A percentile compares a stretch with the other conserved stretches of the same genome.
Conservation (phyloP, 768 basidiomycete genomes). For the Tricholoma flavovirens region DNA sequence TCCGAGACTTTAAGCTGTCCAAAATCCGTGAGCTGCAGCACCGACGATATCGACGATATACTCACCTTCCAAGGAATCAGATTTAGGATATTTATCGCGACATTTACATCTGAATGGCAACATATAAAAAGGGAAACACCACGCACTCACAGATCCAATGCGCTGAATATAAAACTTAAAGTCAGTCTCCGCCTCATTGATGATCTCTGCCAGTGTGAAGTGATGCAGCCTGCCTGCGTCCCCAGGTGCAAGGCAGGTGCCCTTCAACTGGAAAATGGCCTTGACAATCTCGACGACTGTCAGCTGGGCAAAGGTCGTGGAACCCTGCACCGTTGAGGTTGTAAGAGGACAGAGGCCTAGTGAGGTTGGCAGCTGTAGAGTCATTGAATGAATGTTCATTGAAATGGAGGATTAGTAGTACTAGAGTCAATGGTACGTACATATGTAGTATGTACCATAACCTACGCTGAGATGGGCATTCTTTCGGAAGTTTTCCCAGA, state of each 20-base stretch:
- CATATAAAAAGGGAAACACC: too few relatives aligned
- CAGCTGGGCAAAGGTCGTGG: constrained; percentile 31
- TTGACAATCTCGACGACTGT: constrained; percentile 40
- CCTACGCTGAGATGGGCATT: constrained; percentile 41
- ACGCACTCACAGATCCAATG: constrained; percentile 28
- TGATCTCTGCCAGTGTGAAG: constrained; percentile 21
- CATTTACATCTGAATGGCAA: too few relatives aligned
- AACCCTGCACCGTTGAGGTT: constrained; percentile 33
- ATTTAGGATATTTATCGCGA: too few relatives aligned
- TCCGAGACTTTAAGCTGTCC: too few relatives aligned
- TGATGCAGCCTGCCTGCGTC: constrained; percentile 32
- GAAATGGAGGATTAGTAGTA: not conserved
- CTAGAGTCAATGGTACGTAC: constrained; percentile 12
- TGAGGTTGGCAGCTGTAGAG: constrained; percentile 33
- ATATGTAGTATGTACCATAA: too few relatives aligned
- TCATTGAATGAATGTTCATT: constrained; percentile 29
- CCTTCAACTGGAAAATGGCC: constrained; percentile 37
- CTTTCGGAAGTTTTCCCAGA: constrained; percentile 36
- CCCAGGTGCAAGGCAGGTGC: constrained; percentile 41
- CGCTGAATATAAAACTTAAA: constrained; percentile 27
- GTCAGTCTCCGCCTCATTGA: constrained; percentile 32
- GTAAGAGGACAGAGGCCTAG: constrained; percentile 25
- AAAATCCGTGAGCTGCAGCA: too few relatives aligned
- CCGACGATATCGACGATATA: too few relatives aligned
- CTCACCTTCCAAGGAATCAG: too few relatives aligned